These are phyloP conservation scores for Pseudocercospora fuligena DNA, from an alignment of 2,329 filamentous ascomycete species.

Conservation along the genomic window DNA sequence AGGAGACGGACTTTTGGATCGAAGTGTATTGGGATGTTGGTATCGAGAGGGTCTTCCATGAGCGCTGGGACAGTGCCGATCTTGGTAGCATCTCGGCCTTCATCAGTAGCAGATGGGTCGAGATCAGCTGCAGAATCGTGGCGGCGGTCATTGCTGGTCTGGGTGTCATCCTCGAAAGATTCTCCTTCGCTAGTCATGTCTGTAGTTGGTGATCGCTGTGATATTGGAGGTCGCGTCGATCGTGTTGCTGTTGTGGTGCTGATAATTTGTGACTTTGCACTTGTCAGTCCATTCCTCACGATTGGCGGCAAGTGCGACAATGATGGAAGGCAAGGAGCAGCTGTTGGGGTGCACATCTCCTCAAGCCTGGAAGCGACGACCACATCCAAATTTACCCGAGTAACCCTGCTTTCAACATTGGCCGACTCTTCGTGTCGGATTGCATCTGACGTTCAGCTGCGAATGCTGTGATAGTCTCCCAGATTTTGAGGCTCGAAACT, in stretches of 20 bases:
- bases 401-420: background rate
- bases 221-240: no score
- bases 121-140: background rate
- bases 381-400: background rate
- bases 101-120: background rate
- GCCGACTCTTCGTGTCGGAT: background rate
- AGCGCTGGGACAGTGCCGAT: background rate
- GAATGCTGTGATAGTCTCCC: background rate
- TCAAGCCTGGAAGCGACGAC: background rate
- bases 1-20: background rate
- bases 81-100: background rate
- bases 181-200: background rate
- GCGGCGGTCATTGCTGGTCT: background rate
- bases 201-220: background rate
- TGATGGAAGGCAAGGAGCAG: background rate
- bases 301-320: no score
- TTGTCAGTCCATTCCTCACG: no score
- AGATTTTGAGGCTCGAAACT: background rate
- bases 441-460: background rate
- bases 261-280: no score
- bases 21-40: background rate
- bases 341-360: background rate
- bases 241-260: no score
- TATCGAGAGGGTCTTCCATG: background rate
- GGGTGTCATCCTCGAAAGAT: background rate